phyloP scores from a whole-genome alignment of 2,329 filamentous ascomycete species.

The Penicillium sp. region DNA sequence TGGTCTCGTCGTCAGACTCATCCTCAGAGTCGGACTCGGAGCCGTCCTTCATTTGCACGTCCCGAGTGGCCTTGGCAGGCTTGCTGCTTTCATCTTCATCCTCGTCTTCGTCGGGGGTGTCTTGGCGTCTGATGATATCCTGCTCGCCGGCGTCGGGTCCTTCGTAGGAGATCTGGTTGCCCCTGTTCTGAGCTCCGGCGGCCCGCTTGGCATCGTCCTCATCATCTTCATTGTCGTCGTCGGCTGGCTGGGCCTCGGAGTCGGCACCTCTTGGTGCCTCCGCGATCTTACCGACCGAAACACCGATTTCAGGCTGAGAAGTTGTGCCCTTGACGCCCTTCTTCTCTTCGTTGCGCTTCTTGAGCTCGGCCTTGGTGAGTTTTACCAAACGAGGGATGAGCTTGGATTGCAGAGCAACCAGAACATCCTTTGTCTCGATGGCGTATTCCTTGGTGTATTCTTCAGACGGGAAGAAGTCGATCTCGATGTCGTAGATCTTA shows the following conservation, averaged over 20 bases:
- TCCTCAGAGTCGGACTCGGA: conserved; percentile 36
- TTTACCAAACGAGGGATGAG: conserved; percentile 72
- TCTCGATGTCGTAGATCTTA: conserved; percentile 78
- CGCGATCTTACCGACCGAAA: conserved; percentile 58
- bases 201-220: conserved; percentile 67
- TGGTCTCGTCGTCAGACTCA: conserved; percentile 44
- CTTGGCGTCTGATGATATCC: conserved; percentile 66
- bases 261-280: conserved; percentile 51
- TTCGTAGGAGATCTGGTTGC: conserved; percentile 83
- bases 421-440: conserved; percentile 74
- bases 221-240: conserved; percentile 74
- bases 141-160: conserved; percentile 92
- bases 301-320: conserved; percentile 74
- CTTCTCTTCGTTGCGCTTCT: conserved; percentile 69
- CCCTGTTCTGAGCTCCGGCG: conserved; percentile 67
- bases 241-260: conserved; percentile 59
- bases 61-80: conserved; percentile 32
- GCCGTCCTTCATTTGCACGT: conserved; percentile 38
- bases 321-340: conserved; percentile 58
- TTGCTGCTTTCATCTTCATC: conserved; percentile 51
- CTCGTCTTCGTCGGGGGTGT: conserved; percentile 56
- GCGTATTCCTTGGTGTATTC: conserved; percentile 87
- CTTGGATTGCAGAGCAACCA: conserved; percentile 74
- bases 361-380: conserved; percentile 72
- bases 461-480: conserved; percentile 78